Evolutionary conservation across 352 stramenopile species (phyloP).

Genomic region (Globisporangium cylindrosporum): DNA sequence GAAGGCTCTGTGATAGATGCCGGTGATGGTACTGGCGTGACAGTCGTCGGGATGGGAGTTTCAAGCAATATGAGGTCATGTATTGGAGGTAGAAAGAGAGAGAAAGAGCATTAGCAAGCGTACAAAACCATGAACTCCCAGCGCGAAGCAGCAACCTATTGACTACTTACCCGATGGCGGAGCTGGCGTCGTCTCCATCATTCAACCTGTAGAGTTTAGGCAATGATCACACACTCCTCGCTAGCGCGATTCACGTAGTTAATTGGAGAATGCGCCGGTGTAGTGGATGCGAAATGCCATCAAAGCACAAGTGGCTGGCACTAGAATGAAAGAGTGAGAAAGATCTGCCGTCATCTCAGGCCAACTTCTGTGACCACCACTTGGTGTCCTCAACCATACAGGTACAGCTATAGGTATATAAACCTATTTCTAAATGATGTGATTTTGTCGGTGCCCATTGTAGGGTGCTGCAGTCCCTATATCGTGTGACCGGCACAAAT

Average conservation of each 20-base stretch:
- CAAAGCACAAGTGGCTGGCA: neutral
- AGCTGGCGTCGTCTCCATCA: neutral
- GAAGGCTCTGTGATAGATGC: neutral
- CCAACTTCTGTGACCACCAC: neutral
- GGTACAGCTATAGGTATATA: no score
- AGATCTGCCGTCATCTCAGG: neutral
- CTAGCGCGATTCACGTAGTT: neutral
- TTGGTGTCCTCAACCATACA: no score
- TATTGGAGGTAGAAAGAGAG: neutral
- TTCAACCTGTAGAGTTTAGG: neutral
- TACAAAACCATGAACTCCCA: neutral
- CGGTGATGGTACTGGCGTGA: neutral
- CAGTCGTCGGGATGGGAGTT: neutral
- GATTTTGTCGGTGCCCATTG: no score
- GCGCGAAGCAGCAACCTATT: neutral
- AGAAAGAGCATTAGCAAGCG: neutral
- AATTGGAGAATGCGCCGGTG: neutral
- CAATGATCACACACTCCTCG: neutral
- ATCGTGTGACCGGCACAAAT: no score
- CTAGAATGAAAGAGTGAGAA: neutral
- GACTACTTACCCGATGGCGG: neutral
- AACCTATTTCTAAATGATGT: no score
- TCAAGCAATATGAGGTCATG: neutral
- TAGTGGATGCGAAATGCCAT: neutral
- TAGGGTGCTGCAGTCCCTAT: no score